Base-by-base conservation (phyloP, 2,329 filamentous ascomycete genomes). In the Sphaerostilbella broomeana region DNA sequence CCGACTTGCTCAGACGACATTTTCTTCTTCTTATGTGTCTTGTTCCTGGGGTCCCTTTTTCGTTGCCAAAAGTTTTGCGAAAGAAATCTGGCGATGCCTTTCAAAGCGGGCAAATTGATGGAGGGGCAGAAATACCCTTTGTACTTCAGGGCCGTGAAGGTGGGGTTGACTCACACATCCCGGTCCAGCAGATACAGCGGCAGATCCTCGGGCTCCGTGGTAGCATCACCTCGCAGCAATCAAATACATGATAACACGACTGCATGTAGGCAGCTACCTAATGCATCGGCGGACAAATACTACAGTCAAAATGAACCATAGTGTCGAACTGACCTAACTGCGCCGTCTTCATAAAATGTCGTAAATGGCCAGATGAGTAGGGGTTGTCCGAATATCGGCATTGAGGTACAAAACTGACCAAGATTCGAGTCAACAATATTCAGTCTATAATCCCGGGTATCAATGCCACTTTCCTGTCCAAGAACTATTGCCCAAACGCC, bases 1-100 rank as follows among this genome's bases (percentile, higher is more conserved):
- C 57, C 60, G 50, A 50, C 56, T 56, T 57, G 58, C 49, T 62
- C 60, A 44, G 62, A 60, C 51, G 59, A 59, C 62, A 64, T 65
- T 48, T 46, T 54, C 51, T 46, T 22, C 8, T 6, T 20, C 31
- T 35, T 29, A 25, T 12, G 22, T n/a, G n/a, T n/a, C n/a, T n/a
- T n/a, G n/a, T n/a, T n/a, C n/a, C n/a, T n/a, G 41, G 44, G 35
- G 33, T 46, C 39, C 30, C 27, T 35, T 22, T 43, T 45, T 47
- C 15, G 17, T 42, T 49, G 46, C 24, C 41, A 45, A 35, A 47
- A 40, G 46, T 41, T 54, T n/a, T n/a, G n/a, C n/a, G n/a, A 42
- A 44, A 50, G 47, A 50, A 47, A 51, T 48, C 18, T 40, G 51
- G 48, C 51, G 52, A 47, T 49, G 49, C 46, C 48, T 48, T 47